Percentiles rank a stretch among this genome's conserved stretches.
phyloP scores from a whole-genome alignment of 768 basidiomycete genomes.

The Harrya chromipes region DNA sequence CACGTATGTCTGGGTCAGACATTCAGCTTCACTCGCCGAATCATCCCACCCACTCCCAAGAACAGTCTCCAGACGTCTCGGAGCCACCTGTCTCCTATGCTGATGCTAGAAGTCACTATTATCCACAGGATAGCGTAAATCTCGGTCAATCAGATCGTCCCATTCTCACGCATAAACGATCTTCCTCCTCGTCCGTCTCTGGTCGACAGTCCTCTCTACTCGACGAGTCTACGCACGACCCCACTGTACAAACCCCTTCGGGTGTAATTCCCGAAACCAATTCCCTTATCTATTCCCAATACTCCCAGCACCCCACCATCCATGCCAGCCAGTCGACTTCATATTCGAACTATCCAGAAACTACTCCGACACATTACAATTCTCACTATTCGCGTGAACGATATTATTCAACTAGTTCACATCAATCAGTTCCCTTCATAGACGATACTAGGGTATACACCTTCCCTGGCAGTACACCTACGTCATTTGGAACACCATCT shows the following conservation, averaged over 20 bases:
- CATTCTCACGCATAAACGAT: conserved; percentile 26
- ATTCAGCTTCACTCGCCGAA: conserved; percentile 37
- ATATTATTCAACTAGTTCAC: conserved; percentile 21
- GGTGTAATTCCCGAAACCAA: conserved; percentile 7
- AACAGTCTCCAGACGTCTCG: conserved; percentile 30
- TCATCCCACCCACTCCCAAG: conserved; percentile 30
- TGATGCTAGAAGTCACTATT: conserved; percentile 29
- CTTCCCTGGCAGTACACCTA: conserved; percentile 9
- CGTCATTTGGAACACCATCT: conserved; percentile 19
- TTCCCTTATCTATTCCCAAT: conserved; percentile 15
- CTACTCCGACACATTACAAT: conserved; percentile 9
- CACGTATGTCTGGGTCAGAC: conserved; percentile 31
- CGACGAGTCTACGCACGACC: conserved; percentile 11
- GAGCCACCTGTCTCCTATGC: conserved; percentile 36
- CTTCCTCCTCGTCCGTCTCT: conserved; percentile 23
- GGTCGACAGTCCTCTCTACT: conserved; percentile 9
- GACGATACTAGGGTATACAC: conserved; percentile 7
- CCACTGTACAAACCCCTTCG: conserved; percentile 8
- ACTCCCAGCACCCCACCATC: conserved; percentile 6
- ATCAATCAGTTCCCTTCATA: conserved; percentile 13
- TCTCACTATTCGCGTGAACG: conserved; percentile 10
- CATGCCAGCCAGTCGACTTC: conserved; percentile 12
- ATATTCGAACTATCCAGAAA: conserved; percentile 17
- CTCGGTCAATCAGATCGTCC: conserved; percentile 17
- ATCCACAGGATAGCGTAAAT: conserved; percentile 22